phyloP scores from a whole-genome alignment of 2,329 filamentous ascomycete genomes.

The Penicillium sp. region DNA sequence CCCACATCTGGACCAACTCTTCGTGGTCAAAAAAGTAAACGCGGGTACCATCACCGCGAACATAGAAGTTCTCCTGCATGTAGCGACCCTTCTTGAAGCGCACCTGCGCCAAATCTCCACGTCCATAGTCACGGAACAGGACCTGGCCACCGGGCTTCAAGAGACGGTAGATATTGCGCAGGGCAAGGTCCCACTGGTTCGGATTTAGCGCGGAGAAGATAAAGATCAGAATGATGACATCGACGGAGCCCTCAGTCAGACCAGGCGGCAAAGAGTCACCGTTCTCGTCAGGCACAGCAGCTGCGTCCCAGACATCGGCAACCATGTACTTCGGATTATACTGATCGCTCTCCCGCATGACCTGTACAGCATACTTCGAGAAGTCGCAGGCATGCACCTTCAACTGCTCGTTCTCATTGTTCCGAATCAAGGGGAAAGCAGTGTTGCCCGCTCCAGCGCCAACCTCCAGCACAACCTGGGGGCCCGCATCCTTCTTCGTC shows the following conservation, averaged over 20 bases:
- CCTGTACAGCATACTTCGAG: slow-evolving; percentile 88
- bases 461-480: slow-evolving; percentile 76
- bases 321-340: slow-evolving; percentile 73
- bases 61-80: slow-evolving; percentile 95
- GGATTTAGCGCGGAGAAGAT: slow-evolving; percentile 93
- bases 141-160: slow-evolving; percentile 92
- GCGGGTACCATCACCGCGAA: slow-evolving; percentile 88
- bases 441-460: slow-evolving; percentile 96
- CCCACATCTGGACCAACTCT: slow-evolving; percentile 79
- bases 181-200: slow-evolving; percentile 76
- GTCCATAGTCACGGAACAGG: slow-evolving; percentile 93
- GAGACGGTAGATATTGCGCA: slow-evolving; percentile 75
- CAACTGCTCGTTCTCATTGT: slow-evolving; percentile 78
- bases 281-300: slow-evolving; percentile 56
- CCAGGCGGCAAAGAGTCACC: slow-evolving; percentile 66
- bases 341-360: slow-evolving; percentile 77
- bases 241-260: slow-evolving; percentile 74
- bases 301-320: slow-evolving; percentile 93
- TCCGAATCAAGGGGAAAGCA: slow-evolving; percentile 82
- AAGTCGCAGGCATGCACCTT: slow-evolving; percentile 95
- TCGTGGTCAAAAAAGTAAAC: slow-evolving; percentile 96
- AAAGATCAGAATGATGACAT: slow-evolving; percentile 93
- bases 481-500: slow-evolving; percentile 67
- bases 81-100: slow-evolving; percentile 95
- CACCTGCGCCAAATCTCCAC: slow-evolving; percentile 93